Evolutionary conservation across 2,329 filamentous ascomycete genomes (phyloP).

Genomic region (Tolypocladium ophioglossoides): DNA sequence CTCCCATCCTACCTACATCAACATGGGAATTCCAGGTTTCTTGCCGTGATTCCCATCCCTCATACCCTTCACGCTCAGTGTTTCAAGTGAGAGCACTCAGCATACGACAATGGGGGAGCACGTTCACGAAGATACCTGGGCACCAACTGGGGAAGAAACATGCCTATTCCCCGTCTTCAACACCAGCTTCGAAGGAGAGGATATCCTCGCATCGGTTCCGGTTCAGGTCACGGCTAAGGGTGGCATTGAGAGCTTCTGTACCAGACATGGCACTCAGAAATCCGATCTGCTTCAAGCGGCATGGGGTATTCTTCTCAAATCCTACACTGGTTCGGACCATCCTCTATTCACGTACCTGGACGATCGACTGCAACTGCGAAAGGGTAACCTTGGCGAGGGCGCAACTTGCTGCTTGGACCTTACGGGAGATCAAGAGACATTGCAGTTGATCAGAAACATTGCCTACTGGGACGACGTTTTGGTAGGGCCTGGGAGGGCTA

Average conservation of each 20-base stretch:
- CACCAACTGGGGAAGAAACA: not conserved
- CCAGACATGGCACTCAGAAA: not conserved
- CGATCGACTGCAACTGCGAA: not conserved
- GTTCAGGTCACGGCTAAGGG: not conserved
- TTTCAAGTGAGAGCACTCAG: not conserved
- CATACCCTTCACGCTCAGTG: not conserved
- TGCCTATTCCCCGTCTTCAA: constrained; percentile 2
- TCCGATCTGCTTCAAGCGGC: not conserved
- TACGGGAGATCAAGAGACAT: not conserved
- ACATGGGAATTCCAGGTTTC: not conserved
- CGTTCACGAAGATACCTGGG: not conserved
- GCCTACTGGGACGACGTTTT: not conserved
- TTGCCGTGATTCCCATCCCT: not conserved
- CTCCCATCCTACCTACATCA: not conserved
- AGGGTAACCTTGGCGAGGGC: not conserved
- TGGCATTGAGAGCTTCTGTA: not conserved
- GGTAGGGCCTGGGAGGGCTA: not conserved
- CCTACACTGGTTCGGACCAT: not conserved
- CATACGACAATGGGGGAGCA: not conserved
- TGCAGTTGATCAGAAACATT: not conserved
- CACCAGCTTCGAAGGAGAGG: not conserved
- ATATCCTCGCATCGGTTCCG: not conserved
- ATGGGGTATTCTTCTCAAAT: not conserved
- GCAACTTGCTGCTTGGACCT: not conserved
- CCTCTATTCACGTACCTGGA: not conserved